Conservation (phyloP, 176 grass and related monocot genomes). For the Aegilops longissima region DNA sequence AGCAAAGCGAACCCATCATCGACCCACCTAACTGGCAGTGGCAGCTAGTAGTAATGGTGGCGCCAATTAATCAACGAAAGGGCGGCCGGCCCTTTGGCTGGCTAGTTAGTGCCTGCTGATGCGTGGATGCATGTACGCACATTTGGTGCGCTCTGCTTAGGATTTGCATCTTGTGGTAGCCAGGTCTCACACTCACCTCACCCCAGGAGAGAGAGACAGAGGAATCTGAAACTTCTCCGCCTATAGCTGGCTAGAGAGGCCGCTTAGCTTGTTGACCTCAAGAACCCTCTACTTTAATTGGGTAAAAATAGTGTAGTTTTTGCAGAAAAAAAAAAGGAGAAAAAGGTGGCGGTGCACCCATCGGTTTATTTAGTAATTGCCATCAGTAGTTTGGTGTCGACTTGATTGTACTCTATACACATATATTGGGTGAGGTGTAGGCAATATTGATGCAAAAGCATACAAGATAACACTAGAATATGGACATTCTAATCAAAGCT, state of each 20-base stretch:
- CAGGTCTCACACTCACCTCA: neutral
- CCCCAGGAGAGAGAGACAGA: conserved; percentile 4
- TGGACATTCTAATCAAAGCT: conserved; percentile 9
- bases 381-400: neutral
- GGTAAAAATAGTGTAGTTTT: neutral
- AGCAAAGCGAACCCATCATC: neutral
- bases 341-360: neutral
- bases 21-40: conserved; percentile 16
- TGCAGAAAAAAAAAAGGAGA: too few relatives aligned
- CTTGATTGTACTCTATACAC: neutral
- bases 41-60: conserved; percentile 15
- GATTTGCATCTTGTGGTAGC: conserved; percentile 37
- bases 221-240: conserved; percentile 26
- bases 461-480: neutral
- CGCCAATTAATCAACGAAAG: conserved; percentile 10
- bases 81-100: neutral
- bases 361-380: neutral
- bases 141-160: conserved; percentile 44
- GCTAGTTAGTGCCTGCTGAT: conserved; percentile 50
- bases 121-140: neutral
- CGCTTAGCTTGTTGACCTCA: conserved; percentile 30
- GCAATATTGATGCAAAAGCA: neutral
- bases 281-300: neutral
- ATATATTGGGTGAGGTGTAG: neutral
- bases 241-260: neutral